These are phyloP conservation scores for Acacia melanoxylon DNA, from an alignment of 306 rosid species.

Conservation along the genomic window DNA sequence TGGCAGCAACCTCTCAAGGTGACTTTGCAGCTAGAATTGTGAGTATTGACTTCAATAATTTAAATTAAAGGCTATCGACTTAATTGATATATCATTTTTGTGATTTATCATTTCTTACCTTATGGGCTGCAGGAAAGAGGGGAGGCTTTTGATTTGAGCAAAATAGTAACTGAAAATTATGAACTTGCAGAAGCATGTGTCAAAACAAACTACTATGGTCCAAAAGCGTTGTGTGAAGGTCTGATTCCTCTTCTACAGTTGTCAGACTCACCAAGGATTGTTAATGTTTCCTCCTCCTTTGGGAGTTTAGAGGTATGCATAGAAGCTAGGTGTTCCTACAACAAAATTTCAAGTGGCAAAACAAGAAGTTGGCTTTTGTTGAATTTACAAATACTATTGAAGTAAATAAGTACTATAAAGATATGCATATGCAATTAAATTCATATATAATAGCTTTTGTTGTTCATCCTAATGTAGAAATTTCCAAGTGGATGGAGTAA, in stretches of 20 bases:
- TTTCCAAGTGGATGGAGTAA: conserved; percentile 47
- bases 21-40: too few relatives aligned
- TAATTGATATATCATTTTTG: too few relatives aligned
- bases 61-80: too few relatives aligned
- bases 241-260: conserved; percentile 47
- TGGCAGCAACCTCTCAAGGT: too few relatives aligned
- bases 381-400: too few relatives aligned
- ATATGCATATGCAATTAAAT: too few relatives aligned
- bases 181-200: conserved; percentile 37
- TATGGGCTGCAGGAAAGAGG: neutral
- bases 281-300: conserved; percentile 38
- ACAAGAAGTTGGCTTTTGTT: too few relatives aligned
- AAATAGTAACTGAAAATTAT: neutral
- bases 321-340: too few relatives aligned
- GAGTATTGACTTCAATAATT: too few relatives aligned
- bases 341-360: too few relatives aligned
- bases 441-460: too few relatives aligned
- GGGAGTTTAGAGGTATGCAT: conserved; percentile 37
- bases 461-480: conserved; percentile 14
- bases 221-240: conserved; percentile 40
- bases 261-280: conserved; percentile 54
- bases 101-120: neutral
- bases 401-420: too few relatives aligned
- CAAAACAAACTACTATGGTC: conserved; percentile 47
- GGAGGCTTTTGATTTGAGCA: neutral